Percentiles rank a stretch among this genome's conserved stretches.
These are phyloP conservation scores for Protea cynaroides DNA, from an alignment of 164 flowering plant genomes.

Conservation along the genomic window DNA sequence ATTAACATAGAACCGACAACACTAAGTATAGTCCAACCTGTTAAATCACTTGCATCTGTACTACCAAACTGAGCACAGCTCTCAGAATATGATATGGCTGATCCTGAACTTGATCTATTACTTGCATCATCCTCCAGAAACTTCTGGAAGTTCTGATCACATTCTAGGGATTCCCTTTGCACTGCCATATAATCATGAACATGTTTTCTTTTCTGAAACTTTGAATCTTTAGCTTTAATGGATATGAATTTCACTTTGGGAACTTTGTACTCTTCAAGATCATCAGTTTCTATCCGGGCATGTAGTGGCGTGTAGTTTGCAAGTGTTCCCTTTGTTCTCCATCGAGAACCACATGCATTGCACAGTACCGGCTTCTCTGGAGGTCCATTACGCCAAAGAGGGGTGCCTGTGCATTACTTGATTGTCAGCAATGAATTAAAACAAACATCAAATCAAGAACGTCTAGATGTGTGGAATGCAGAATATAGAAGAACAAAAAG, in stretches of 20 bases:
- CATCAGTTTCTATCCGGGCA: constrained; percentile 57
- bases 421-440: constrained; percentile 10
- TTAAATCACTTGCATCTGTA: constrained; percentile 68
- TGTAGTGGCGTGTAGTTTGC: constrained; percentile 77
- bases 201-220: constrained; percentile 44
- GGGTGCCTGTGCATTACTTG: constrained; percentile 49
- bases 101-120: constrained; percentile 80
- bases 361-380: constrained; percentile 86
- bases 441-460: not conserved
- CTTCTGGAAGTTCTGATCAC: constrained; percentile 33
- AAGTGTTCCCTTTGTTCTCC: constrained; percentile 88
- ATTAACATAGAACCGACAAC: too few relatives aligned
- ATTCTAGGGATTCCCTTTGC: constrained; percentile 19
- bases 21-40: constrained; percentile 35
- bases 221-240: constrained; percentile 44
- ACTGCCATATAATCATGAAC: constrained; percentile 17
- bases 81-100: constrained; percentile 73
- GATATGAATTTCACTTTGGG: constrained; percentile 41
- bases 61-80: constrained; percentile 62
- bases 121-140: constrained; percentile 61
- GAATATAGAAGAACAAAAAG: not conserved
- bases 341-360: constrained; percentile 90
- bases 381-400: constrained; percentile 94
- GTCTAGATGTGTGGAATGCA: not conserved
- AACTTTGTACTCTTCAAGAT: constrained; percentile 40